Evolutionary conservation across 148 eudicot genomes (phyloP).

Genomic region (Amaranthus cruentus): DNA sequence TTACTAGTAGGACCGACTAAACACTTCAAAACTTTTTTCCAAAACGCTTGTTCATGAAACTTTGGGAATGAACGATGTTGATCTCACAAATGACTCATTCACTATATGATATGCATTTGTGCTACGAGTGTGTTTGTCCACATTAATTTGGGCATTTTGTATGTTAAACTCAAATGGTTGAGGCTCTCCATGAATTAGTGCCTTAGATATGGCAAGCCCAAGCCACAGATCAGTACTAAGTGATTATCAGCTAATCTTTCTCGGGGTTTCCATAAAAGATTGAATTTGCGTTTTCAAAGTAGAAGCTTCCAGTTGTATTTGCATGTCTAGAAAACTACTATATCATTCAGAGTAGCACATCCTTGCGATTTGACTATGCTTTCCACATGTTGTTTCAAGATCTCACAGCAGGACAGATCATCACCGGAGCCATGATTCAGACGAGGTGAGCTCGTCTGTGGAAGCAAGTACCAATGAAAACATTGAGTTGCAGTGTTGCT

Average conservation of each 20-base stretch:
- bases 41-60: no score
- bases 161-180: conserved; percentile 2
- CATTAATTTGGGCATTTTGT: background rate
- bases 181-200: background rate
- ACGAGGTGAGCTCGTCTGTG: conserved; percentile 23
- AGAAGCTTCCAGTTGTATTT: background rate
- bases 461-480: conserved; percentile 29
- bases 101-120: background rate
- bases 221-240: background rate
- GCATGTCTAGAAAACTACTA: no score
- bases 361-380: conserved; percentile 2
- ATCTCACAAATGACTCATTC: no score
- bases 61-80: no score
- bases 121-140: background rate
- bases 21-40: no score
- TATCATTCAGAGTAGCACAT: background rate
- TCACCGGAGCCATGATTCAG: conserved; percentile 24
- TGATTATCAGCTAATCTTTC: background rate
- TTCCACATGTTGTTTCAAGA: conserved; percentile 3
- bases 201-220: background rate
- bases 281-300: background rate
- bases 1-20: no score
- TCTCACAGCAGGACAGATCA: conserved; percentile 13
- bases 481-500: conserved; percentile 31
- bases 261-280: background rate